Evolutionary conservation across 2,329 filamentous ascomycete genomes (phyloP), one percentile per base, ranked within the genome.

Genomic region (Harringtonia lauricola): DNA sequence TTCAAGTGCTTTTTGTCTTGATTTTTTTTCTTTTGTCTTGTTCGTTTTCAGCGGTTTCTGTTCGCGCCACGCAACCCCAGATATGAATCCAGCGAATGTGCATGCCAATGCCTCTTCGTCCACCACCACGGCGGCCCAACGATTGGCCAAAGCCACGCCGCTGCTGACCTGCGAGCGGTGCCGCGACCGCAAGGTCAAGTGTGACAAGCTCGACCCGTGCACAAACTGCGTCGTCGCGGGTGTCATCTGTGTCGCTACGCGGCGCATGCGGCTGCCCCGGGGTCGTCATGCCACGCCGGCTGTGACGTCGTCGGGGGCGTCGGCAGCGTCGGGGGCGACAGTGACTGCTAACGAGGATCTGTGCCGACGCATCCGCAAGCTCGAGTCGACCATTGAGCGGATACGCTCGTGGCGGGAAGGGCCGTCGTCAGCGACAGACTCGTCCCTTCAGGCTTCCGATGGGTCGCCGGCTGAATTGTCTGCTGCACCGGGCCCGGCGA

Each of bases 161-260:
- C 31, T 26, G 10, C 40, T 43, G 15, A 37, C 34, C 18, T 43
- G 41, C 18, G 35, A 43, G 19, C 24, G 41, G 3, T 43, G 41
- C 14, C 41, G 35, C 9, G 34, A 31, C 8, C 41, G 41, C 34
- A 43, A 43, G 21, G 21, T 43, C 26, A 37, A 33, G 18, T 43
- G 34, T n/a, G 41, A 43, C 35, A 43, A 43, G 41, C 19, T 43
- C 13, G 35, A 37, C 10, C 41, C 41, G 3, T 43, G 41, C 19
- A 43, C 41, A 1, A 43, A 33, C 22, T 43, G 41, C 18, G 26
- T 26, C 15, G 28, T 15, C 1, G 34, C 41, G 18, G 18, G 26
- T 14, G 35, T 38, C 3, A 13, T 24, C 18, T 43, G 41, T 22
- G 28, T 43, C 12, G 6, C 41, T 2, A 31, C 14, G 17, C 24